phyloP scores from a whole-genome alignment of 2,329 filamentous ascomycete species.

The Monosporascus sp. region DNA sequence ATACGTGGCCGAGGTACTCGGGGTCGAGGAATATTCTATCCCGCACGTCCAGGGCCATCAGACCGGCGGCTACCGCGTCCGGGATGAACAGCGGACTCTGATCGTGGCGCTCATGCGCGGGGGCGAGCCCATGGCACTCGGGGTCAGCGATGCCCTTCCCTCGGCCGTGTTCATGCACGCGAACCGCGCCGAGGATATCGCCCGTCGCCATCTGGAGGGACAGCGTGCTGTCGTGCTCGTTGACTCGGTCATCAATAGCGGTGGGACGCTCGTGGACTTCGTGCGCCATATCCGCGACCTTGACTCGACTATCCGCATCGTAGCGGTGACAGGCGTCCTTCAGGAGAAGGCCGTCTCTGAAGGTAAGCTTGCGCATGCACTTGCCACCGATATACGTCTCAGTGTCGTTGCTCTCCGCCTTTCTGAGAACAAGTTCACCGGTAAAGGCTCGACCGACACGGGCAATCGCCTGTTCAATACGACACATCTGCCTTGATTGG shows the following conservation, averaged over 20 bases:
- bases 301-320: constrained; percentile 36
- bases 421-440: constrained; percentile 53
- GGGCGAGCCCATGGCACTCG: constrained; percentile 57
- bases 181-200: constrained; percentile 34
- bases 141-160: constrained; percentile 50
- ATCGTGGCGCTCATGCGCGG: constrained; percentile 61
- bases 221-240: constrained; percentile 45
- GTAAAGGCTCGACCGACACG: constrained; percentile 49
- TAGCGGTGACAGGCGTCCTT: constrained; percentile 52
- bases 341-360: constrained; percentile 31
- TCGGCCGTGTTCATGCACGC: constrained; percentile 48
- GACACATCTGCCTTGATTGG: constrained; percentile 31
- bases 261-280: constrained; percentile 45
- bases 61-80: constrained; percentile 41
- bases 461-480: constrained; percentile 58
- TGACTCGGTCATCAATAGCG: constrained; percentile 57
- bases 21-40: constrained; percentile 44
- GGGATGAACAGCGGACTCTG: constrained; percentile 40
- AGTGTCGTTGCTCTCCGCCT: constrained; percentile 47
- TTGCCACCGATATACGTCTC: constrained; percentile 9
- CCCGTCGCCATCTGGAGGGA: constrained; percentile 33
- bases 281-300: constrained; percentile 39
- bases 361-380: constrained; percentile 1
- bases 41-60: constrained; percentile 45
- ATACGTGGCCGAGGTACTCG: constrained; percentile 41